These are phyloP conservation scores for Jatropha multifida DNA, from an alignment of 441 rosid genomes.

Conservation along the genomic window DNA sequence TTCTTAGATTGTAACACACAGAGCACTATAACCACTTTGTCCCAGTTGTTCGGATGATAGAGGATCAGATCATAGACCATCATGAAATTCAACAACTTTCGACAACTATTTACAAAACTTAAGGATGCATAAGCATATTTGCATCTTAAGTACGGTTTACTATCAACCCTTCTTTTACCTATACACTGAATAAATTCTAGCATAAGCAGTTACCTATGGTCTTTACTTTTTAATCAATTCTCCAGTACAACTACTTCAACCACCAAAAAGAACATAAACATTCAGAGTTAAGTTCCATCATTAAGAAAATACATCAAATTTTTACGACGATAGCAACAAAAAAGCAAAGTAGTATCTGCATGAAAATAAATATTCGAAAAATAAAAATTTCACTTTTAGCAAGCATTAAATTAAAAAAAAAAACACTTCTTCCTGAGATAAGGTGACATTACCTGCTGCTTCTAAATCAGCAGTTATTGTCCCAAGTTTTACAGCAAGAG, in stretches of 20 bases:
- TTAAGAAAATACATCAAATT: background rate
- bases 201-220: background rate
- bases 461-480: conserved; percentile 91
- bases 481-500: conserved; percentile 96
- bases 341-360: background rate
- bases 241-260: background rate
- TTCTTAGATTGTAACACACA: background rate
- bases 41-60: background rate
- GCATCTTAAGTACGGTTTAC: background rate
- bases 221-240: background rate
- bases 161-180: background rate
- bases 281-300: background rate
- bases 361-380: background rate
- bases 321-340: background rate
- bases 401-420: background rate
- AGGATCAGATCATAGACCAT: background rate
- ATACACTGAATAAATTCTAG: background rate
- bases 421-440: conserved; percentile 15
- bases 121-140: background rate
- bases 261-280: background rate
- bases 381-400: conserved; percentile 9
- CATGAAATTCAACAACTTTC: background rate
- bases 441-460: conserved; percentile 82
- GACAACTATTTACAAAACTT: background rate
- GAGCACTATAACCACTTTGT: background rate